These are phyloP conservation scores for Yarrowia yakushimensis DNA, from an alignment of 805 yeast species.

Conservation along the genomic window DNA sequence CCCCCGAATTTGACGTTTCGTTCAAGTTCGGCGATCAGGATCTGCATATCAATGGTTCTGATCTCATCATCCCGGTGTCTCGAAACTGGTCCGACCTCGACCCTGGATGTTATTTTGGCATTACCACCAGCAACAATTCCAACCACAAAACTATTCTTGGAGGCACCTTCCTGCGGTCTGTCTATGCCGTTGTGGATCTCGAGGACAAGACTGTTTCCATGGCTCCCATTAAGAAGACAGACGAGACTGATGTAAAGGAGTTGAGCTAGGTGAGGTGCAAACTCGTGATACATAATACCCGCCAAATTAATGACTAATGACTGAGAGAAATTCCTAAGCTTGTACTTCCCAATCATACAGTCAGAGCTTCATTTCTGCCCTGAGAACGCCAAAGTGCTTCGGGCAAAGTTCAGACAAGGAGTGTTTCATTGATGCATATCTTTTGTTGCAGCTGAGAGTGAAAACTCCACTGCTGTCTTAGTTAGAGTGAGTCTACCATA, in stretches of 20 bases:
- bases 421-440: background rate
- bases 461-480: too few relatives aligned
- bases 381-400: background rate
- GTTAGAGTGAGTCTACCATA: background rate
- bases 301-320: background rate
- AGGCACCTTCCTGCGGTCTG: background rate
- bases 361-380: too few relatives aligned
- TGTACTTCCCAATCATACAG: too few relatives aligned
- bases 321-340: too few relatives aligned
- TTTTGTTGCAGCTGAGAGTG: too few relatives aligned
- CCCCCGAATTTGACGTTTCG: constrained; percentile 12
- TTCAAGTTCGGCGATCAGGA: constrained; percentile 13
- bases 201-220: constrained; percentile 6
- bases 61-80: background rate
- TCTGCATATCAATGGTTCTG: background rate
- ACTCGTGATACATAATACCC: too few relatives aligned
- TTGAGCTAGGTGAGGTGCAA: background rate
- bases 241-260: background rate
- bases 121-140: background rate
- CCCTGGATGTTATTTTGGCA: constrained; percentile 8
- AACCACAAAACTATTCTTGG: background rate
- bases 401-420: background rate
- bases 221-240: constrained; percentile 1
- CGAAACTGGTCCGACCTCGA: constrained; percentile 16
- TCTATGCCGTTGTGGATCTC: background rate